Evolutionary conservation across 192 early-diverging fungal genomes (phyloP).

Genomic region (Podila epigama): DNA sequence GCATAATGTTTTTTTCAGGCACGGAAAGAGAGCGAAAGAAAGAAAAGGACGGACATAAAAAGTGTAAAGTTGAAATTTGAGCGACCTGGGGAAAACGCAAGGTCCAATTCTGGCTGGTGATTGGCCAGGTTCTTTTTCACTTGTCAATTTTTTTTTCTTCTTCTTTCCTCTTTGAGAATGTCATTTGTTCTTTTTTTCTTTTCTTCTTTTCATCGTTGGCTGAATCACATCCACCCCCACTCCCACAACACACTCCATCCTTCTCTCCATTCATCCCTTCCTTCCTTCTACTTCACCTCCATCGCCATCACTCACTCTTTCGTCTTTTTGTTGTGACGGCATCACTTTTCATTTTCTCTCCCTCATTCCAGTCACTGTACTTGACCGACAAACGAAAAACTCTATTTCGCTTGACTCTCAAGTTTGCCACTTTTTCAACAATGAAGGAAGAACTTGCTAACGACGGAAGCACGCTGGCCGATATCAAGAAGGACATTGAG

Average conservation of each 20-base stretch:
- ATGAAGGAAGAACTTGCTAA: conserved; percentile 2
- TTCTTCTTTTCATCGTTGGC: conserved; percentile 5
- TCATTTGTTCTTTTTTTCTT: not conserved
- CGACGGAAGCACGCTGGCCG: not conserved
- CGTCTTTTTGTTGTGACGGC: not conserved
- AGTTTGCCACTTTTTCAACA: not conserved
- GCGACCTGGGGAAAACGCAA: no score
- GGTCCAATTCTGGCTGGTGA: not conserved
- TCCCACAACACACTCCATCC: not conserved
- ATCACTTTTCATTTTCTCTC: not conserved
- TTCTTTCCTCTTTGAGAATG: not conserved
- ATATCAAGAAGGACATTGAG: not conserved
- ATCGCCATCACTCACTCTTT: not conserved
- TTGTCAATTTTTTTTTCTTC: not conserved
- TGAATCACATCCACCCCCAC: not conserved
- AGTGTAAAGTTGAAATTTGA: no score
- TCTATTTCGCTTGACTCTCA: not conserved
- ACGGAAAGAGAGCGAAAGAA: no score
- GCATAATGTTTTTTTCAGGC: no score
- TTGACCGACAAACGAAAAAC: no score
- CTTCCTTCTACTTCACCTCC: not conserved
- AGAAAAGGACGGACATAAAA: no score
- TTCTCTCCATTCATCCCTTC: not conserved
- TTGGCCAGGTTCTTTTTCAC: not conserved
- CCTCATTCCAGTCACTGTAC: no score